Evolutionary conservation across 306 rosid species (phyloP), one percentile per base, ranked within the genome.

Genomic region (Inga leiocalycina): DNA sequence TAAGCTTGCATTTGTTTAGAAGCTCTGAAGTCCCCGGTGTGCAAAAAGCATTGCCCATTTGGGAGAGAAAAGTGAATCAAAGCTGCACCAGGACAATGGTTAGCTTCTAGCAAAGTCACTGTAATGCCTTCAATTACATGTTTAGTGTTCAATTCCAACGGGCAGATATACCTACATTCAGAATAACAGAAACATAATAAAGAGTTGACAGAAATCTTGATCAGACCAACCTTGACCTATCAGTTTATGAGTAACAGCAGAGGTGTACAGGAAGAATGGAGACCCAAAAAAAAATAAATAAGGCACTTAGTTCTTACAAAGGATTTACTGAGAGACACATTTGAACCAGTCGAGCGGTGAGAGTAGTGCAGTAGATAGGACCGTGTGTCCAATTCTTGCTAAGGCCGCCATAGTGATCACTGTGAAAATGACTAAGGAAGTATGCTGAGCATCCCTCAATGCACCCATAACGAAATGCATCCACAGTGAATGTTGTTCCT

Each of bases 71-170:
- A 82, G 88, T 85, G 87, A 83, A 89, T 82, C 87, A 89, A 84
- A 87, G 88, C 88, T 74, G 92, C 92, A 74, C 92, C 92, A 22
- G 92, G 92, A 69, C 92, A 89, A 61, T 89, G 92, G 66, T 89
- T 89, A 66, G 92, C 92, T 75, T 89, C 92, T 39, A 89, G 85
- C 52, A 89, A 80, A 75, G 88, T 85, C 56, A 89, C 92, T 83
- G 81, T 87, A 74, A 87, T 78, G 75, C 92, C 88, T 54, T 85
- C 85, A 67, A 89, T 80, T 78, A 80, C 70, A 74, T 75, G 72
- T 83, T 74, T 88, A 35, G 30, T 74, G 75, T 87, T 85, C 76
- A 89, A 82, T 35, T 89, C 88, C 88, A 89, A 80, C 37, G 86
- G 86, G 71, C 52, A 15, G 69, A 89, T 87, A 76, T 86, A 80